These are phyloP conservation scores for Yamadazyma buinensis DNA, from an alignment of 1,139 yeast species.

Conservation along the genomic window DNA sequence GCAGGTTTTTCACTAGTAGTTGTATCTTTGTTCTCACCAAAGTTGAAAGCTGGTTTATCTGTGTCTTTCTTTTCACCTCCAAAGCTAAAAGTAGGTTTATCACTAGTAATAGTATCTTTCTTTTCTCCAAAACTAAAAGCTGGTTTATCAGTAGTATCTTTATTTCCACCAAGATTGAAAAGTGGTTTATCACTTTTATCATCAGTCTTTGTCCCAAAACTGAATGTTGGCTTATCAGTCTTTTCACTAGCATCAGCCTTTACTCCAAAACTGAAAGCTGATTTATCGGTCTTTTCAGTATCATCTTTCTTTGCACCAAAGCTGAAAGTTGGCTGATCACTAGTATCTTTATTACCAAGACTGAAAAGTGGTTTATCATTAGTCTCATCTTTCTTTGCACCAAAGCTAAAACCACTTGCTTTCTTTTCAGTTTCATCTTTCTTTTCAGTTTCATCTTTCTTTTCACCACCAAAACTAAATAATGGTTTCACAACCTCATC, in stretches of 20 bases:
- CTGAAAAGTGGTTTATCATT: too few species aligned
- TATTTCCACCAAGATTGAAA: not conserved
- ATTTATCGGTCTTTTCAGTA: too few species aligned
- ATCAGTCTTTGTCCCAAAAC: constrained; percentile 1
- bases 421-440: too few species aligned
- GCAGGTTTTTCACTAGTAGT: constrained; percentile 5
- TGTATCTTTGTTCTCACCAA: constrained; percentile 3
- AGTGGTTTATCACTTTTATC: not conserved
- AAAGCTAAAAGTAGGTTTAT: constrained; percentile 4
- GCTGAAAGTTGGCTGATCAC: constrained; percentile 3
- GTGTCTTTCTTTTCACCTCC: not conserved
- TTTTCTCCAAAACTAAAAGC: constrained; percentile 2
- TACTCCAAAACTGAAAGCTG: too few species aligned
- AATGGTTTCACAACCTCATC: not conserved
- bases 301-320: constrained; percentile 6
- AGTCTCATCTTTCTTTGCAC: too few species aligned
- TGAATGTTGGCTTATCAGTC: too few species aligned
- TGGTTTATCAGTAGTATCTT: constrained; percentile 3
- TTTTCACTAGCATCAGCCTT: too few species aligned
- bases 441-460: not conserved
- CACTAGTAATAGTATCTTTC: not conserved
- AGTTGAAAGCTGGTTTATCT: constrained; percentile 16
- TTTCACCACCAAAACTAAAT: not conserved
- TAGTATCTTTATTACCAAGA: too few species aligned
- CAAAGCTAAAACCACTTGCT: too few species aligned